phyloP scores from a whole-genome alignment of 352 stramenopile species.

The Thraustochytrium striatum region DNA sequence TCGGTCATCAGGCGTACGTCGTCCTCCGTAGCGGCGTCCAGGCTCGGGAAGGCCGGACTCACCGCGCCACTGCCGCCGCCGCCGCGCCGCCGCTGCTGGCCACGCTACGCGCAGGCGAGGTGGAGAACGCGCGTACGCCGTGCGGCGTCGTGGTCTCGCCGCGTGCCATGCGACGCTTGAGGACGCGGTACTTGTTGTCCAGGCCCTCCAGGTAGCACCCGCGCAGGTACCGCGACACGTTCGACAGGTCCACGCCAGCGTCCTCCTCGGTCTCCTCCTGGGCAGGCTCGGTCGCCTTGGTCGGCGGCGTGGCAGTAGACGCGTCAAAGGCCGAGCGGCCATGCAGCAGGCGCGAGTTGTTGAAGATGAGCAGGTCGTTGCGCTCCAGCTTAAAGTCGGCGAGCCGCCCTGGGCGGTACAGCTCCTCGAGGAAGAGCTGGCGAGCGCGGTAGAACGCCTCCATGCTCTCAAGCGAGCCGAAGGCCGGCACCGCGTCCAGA shows the following conservation, averaged over 20 bases:
- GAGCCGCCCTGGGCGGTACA: not conserved
- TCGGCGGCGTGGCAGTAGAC: too few relatives aligned
- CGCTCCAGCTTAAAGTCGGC: constrained; percentile 47
- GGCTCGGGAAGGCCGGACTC: not conserved
- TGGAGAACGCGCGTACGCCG: not conserved
- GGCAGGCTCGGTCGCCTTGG: constrained; percentile 49
- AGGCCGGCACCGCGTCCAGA: not conserved
- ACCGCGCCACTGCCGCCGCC: not conserved
- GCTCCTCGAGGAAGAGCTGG: not conserved
- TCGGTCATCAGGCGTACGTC: not conserved
- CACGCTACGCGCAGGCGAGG: not conserved
- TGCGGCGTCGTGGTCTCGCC: not conserved
- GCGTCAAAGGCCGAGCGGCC: constrained; percentile 55
- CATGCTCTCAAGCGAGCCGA: constrained; percentile 1
- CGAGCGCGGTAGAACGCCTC: constrained; percentile 52
- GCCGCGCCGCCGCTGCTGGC: not conserved
- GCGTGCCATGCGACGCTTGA: not conserved
- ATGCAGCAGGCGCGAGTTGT: constrained; percentile 59
- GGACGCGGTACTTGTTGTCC: constrained; percentile 50
- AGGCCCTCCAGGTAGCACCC: constrained; percentile 59
- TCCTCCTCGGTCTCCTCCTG: not conserved
- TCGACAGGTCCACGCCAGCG: not conserved
- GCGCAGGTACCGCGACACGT: constrained; percentile 52
- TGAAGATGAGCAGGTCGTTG: constrained; percentile 59
- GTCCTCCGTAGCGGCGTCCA: not conserved